These are phyloP conservation scores for Pseudocercospora pini-densiflorae DNA, from an alignment of 2,329 filamentous ascomycete species.

Conservation along the genomic window DNA sequence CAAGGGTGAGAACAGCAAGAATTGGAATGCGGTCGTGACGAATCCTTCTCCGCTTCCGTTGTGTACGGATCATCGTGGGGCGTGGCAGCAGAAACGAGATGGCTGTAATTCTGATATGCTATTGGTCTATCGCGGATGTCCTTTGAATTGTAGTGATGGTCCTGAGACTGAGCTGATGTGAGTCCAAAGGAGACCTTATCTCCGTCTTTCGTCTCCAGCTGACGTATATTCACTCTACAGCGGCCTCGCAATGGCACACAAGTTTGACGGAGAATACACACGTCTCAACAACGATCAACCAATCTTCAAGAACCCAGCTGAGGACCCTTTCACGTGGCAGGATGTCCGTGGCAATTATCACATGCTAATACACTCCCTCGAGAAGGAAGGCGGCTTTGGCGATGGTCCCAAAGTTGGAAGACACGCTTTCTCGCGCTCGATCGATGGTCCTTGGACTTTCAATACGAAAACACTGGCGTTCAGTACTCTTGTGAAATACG, in stretches of 20 bases:
- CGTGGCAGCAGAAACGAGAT: background rate
- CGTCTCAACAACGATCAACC: constrained; percentile 12
- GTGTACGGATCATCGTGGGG: background rate
- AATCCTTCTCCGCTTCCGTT: constrained; percentile 5
- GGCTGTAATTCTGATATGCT: constrained; percentile 6
- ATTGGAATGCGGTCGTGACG: constrained; percentile 14
- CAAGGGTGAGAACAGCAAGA: background rate
- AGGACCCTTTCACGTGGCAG: constrained; percentile 12
- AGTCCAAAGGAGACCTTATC: too few relatives aligned
- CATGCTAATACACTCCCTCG: constrained; percentile 8
- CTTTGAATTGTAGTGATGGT: background rate
- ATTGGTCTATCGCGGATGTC: constrained; percentile 4
- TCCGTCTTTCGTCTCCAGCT: background rate
- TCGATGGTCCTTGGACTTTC: constrained; percentile 12
- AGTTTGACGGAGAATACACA: constrained; percentile 4
- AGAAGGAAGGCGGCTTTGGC: constrained; percentile 9
- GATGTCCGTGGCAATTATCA: constrained; percentile 9
- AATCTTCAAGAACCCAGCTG: constrained; percentile 4
- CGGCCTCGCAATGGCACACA: background rate
- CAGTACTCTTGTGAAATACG: constrained; percentile 5
- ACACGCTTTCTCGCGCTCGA: constrained; percentile 10
- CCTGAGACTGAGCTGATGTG: background rate
- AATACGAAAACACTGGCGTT: constrained; percentile 7
- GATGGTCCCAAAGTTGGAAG: constrained; percentile 10
- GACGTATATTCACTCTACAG: background rate